These are phyloP conservation scores for Ephemerocybe angulata DNA, from an alignment of 768 basidiomycete species.

Conservation along the genomic window DNA sequence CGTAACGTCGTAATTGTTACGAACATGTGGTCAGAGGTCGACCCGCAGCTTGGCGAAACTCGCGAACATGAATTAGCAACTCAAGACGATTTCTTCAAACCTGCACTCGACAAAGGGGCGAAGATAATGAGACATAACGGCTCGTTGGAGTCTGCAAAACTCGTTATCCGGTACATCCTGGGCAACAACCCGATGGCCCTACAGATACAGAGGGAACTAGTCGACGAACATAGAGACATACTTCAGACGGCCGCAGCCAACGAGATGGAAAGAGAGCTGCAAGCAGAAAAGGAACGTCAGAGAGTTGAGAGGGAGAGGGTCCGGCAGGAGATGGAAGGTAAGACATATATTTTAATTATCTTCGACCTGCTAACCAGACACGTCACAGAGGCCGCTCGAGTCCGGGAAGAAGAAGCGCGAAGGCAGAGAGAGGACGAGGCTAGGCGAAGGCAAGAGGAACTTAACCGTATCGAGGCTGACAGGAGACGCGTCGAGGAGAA, in stretches of 20 bases:
- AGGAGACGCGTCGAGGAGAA: neutral
- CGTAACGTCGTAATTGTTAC: constrained; percentile 51
- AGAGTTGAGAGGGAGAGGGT: constrained; percentile 46
- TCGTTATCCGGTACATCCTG: constrained; percentile 41
- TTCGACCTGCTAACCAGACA: neutral
- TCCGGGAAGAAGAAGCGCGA: constrained; percentile 44
- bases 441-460: constrained; percentile 19
- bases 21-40: constrained; percentile 50
- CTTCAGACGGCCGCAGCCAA: constrained; percentile 50
- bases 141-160: constrained; percentile 35
- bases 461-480: constrained; percentile 3
- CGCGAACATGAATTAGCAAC: constrained; percentile 40
- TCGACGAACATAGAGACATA: constrained; percentile 39
- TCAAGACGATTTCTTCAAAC: constrained; percentile 41
- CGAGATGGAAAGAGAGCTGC: constrained; percentile 48
- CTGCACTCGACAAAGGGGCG: constrained; percentile 43
- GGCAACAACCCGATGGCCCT: constrained; percentile 29
- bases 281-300: constrained; percentile 43
- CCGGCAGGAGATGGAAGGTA: constrained; percentile 41
- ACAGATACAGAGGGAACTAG: constrained; percentile 53
- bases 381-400: constrained; percentile 29
- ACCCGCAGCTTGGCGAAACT: constrained; percentile 27
- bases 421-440: constrained; percentile 40
- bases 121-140: constrained; percentile 36
- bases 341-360: neutral